Conservation (phyloP, 1,139 yeast genomes). For the Pichia sp. region DNA sequence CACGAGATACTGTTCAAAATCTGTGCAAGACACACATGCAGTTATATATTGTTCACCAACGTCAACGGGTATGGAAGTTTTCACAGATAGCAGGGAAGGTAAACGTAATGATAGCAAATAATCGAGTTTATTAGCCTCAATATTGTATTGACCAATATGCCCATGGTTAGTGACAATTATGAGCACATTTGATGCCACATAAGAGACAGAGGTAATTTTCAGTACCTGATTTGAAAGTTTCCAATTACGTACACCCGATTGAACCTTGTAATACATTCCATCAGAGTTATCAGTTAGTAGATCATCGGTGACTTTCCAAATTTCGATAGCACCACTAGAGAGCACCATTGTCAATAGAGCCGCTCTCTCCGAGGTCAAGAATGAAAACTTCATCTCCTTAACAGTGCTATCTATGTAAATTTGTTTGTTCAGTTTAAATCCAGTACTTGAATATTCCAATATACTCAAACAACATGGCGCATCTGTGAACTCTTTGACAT, state of each 20-base stretch:
- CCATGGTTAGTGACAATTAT: constrained; percentile 66
- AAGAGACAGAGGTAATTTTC: constrained; percentile 9
- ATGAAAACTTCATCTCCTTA: constrained; percentile 11
- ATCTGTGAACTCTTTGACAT: constrained; percentile 6
- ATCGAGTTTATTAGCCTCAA: constrained; percentile 10
- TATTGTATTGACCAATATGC: constrained; percentile 52
- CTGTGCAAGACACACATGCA: constrained; percentile 17
- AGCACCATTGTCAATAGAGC: constrained; percentile 9
- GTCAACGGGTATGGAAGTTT: constrained; percentile 6
- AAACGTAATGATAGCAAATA: constrained; percentile 19
- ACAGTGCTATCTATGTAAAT: constrained; percentile 4
- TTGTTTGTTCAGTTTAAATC: constrained; percentile 4
- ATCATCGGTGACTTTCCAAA: constrained; percentile 38
- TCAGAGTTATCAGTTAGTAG: constrained; percentile 4
- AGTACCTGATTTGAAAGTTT: constrained; percentile 2
- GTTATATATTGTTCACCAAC: constrained; percentile 7
- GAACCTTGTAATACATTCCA: background rate
- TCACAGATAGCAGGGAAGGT: constrained; percentile 17
- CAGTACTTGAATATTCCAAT: background rate
- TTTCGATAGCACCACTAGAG: constrained; percentile 32
- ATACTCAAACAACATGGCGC: constrained; percentile 4
- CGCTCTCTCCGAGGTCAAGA: background rate
- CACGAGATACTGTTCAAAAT: constrained; percentile 15
- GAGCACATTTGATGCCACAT: constrained; percentile 37
- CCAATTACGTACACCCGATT: constrained; percentile 2